These are phyloP conservation scores for Xylariaceae sp. DNA, from an alignment of 2,329 filamentous ascomycete species.

Conservation along the genomic window DNA sequence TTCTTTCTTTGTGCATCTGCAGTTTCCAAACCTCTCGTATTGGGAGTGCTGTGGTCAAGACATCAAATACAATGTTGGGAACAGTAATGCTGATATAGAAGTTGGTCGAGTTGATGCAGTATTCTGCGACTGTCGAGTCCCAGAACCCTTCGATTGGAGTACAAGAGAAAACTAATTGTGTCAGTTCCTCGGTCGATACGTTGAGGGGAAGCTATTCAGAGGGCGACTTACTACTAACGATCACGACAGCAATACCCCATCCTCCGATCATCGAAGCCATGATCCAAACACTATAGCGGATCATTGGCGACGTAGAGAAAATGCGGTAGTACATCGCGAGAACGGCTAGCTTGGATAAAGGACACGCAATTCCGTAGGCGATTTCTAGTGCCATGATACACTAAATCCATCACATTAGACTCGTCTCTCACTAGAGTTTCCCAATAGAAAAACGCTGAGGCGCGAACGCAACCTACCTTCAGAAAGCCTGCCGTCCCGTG, in stretches of 20 bases:
- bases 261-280: background rate
- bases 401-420: no score
- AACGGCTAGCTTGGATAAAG: background rate
- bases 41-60: background rate
- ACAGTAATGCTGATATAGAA: background rate
- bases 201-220: no score
- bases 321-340: background rate
- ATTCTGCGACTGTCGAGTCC: background rate
- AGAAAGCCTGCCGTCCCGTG: no score
- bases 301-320: background rate
- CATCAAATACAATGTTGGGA: conserved; percentile 1
- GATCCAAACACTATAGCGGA: background rate
- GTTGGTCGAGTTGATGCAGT: background rate
- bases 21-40: background rate
- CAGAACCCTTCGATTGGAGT: background rate
- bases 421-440: no score
- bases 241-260: background rate
- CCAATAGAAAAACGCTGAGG: no score
- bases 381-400: background rate
- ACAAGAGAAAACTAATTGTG: background rate
- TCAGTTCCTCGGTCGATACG: no score
- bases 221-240: background rate
- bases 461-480: no score
- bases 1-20: background rate
- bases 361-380: background rate